These are phyloP conservation scores for Microcera coccophila DNA, from an alignment of 2,329 filamentous ascomycete species.

Conservation along the genomic window DNA sequence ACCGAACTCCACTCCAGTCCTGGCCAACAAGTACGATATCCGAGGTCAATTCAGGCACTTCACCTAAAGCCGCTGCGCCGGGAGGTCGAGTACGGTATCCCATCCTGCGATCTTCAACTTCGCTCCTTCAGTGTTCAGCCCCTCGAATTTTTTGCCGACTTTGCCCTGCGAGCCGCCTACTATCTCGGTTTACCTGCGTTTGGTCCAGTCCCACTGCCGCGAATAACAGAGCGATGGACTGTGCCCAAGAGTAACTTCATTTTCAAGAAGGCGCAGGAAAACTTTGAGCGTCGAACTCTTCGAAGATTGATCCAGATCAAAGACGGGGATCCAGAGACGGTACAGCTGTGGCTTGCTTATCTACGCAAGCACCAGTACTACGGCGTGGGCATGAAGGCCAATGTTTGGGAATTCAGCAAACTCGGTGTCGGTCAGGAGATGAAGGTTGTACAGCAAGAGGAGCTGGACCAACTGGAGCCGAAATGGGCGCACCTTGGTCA, in stretches of 20 bases:
- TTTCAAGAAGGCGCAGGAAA: conserved; percentile 96
- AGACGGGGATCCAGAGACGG: conserved; percentile 82
- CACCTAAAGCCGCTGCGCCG: conserved; percentile 82
- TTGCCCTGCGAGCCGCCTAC: conserved; percentile 90
- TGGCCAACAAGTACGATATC: conserved; percentile 49
- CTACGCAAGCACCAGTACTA: conserved; percentile 88
- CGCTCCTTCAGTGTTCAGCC: conserved; percentile 88
- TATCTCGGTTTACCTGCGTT: conserved; percentile 83
- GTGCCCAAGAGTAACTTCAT: conserved; percentile 86
- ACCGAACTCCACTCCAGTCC: conserved; percentile 1
- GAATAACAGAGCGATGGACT: conserved; percentile 89
- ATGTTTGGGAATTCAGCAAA: conserved; percentile 83
- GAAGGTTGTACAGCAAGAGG: conserved; percentile 20
- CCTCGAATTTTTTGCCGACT: conserved; percentile 91
- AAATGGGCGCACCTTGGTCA: conserved; percentile 57
- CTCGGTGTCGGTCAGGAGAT: conserved; percentile 46
- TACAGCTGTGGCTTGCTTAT: conserved; percentile 90
- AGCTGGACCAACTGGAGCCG: conserved; percentile 37
- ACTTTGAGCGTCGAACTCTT: conserved; percentile 88
- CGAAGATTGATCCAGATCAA: conserved; percentile 86
- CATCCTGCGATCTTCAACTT: conserved; percentile 85
- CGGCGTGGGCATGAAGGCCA: conserved; percentile 98
- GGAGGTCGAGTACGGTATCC: conserved; percentile 69
- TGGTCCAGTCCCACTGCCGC: conserved; percentile 81
- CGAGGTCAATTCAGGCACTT: conserved; percentile 77